These are phyloP conservation scores for Fusarium irregulare DNA, from an alignment of 2,329 filamentous ascomycete genomes.

Conservation along the genomic window DNA sequence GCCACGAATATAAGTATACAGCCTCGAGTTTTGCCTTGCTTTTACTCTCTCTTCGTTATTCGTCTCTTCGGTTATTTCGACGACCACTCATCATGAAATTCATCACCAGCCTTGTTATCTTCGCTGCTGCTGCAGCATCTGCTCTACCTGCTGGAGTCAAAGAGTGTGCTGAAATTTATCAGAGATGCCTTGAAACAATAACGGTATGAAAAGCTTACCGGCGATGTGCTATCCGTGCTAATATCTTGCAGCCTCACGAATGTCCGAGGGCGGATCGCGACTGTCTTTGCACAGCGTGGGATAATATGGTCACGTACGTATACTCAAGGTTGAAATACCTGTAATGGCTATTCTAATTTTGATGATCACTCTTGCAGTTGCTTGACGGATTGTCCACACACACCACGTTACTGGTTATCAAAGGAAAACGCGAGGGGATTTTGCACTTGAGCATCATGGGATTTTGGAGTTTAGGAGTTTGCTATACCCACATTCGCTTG, in stretches of 20 bases:
- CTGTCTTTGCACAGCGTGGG: conserved; percentile 18
- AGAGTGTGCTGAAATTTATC: conserved; percentile 10
- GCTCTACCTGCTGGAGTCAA: neutral
- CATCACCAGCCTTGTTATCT: neutral
- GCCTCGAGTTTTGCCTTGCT: fast-evolving
- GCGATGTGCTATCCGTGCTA: neutral
- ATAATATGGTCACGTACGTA: conserved; percentile 2
- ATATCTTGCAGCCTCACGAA: conserved; percentile 2
- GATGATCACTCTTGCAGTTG: neutral
- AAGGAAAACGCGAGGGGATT: conserved; percentile 18
- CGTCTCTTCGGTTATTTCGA: too few relatives aligned
- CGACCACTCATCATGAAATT: conserved; percentile 2
- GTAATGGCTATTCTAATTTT: fast-evolving
- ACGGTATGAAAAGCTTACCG: neutral
- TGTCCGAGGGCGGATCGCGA: conserved; percentile 1
- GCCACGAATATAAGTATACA: neutral
- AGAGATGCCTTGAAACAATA: conserved; percentile 16
- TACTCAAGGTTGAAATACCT: fast-evolving
- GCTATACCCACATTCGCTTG: neutral
- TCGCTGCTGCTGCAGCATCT: neutral
- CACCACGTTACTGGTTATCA: conserved; percentile 4
- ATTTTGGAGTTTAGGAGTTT: neutral
- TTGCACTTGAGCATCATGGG: neutral
- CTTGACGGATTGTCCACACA: neutral
- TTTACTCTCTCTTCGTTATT: neutral